phyloP scores from a whole-genome alignment of 2,329 filamentous ascomycete genomes.

The Diaporthe aspalathi region DNA sequence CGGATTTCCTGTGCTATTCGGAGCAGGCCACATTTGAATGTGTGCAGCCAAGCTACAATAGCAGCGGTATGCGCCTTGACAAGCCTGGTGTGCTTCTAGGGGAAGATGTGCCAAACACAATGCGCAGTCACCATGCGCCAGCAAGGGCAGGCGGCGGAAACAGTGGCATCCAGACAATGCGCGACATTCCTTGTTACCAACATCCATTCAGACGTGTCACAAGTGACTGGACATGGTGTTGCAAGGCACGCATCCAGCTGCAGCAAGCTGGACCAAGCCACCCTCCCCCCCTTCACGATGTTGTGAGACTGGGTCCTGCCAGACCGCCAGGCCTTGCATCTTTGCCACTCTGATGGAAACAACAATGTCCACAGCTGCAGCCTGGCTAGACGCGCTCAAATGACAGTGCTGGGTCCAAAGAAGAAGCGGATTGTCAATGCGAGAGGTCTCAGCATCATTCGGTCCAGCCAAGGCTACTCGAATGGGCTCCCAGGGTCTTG shows the following conservation, averaged over 20 bases:
- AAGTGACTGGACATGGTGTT: background rate
- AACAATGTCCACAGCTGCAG: background rate
- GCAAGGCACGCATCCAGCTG: background rate
- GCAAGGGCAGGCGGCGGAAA: background rate
- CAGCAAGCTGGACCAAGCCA: background rate
- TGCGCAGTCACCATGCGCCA: background rate
- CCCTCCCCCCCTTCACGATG: background rate
- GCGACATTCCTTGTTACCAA: background rate
- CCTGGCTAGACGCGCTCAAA: background rate
- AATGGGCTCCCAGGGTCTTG: conserved; percentile 59
- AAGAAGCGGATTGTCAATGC: background rate
- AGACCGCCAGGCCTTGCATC: background rate
- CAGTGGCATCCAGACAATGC: no score
- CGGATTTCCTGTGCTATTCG: background rate
- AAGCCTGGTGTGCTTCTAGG: background rate
- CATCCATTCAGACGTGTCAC: background rate
- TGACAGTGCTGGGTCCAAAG: background rate
- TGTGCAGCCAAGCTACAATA: background rate
- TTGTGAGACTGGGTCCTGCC: background rate
- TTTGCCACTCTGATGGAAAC: background rate
- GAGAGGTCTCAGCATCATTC: background rate
- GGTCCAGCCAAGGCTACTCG: conserved; percentile 50
- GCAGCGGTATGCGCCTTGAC: background rate
- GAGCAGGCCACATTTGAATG: background rate
- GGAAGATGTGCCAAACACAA: background rate